Evolutionary conservation across 2,329 filamentous ascomycete genomes (phyloP), one percentile per base, ranked within the genome.

Genomic region (Cladophialophora chaetospira): DNA sequence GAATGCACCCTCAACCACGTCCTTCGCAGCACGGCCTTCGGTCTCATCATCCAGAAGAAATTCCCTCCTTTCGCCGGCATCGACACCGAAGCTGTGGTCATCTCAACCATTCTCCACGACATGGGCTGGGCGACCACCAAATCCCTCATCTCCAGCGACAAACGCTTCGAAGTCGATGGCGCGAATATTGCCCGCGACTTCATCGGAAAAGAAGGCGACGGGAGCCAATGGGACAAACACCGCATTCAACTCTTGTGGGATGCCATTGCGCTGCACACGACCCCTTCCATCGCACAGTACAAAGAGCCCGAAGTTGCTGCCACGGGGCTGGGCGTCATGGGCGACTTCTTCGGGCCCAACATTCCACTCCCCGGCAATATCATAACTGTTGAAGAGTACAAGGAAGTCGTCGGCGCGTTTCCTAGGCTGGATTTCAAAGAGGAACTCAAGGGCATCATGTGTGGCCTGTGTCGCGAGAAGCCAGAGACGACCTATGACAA

Each of bases 141-240:
- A 11, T 63, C 67, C 28, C 53, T 75, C 6, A 58, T 78, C 13
- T 76, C 73, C 35, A 44, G 62, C 1, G 76, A 80, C 65, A 76
- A 75, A 25, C 72, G 77, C 6, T 81, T 81, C 65, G 78, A 82
- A 58, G 75, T 81, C 21, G 78, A 81, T 62, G 74, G 78, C 11
- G 78, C 77, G 6, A 72, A 76, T 52, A 74, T 71, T 2, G 75
- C 78, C 1, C 66, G 74, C 0, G 65, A 72, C 0, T 79, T 79
- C 54, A 42, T 63, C 51, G 33, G 17, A 3, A 23, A 23, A 13
- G n/a, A 26, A 19, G 33, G 29, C 17, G 36, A 10, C 19, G 31
- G 11, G 15, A 15, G 17, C 42, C 53, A 62, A 4, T 79, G 75
- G 75, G 71, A 76, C 44, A 67, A 72, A 25, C 69, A 72, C 28